A percentile compares a stretch with the other conserved stretches of the same genome.
These are phyloP conservation scores for Paratinospora sagittata DNA, from an alignment of 164 flowering plant species.

Conservation along the genomic window DNA sequence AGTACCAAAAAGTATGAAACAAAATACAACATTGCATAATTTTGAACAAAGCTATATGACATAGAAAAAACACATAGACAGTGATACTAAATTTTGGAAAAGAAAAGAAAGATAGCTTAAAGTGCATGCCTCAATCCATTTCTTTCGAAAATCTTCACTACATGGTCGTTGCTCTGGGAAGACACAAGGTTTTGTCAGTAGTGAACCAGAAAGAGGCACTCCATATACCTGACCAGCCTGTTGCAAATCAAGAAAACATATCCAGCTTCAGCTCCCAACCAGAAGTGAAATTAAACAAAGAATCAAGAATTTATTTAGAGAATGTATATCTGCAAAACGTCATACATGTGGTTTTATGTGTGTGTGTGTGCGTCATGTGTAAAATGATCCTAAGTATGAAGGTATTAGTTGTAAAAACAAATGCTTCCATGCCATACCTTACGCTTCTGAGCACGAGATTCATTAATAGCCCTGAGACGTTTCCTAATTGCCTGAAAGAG, in stretches of 20 bases:
- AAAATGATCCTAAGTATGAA: not conserved
- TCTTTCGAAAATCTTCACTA: constrained; percentile 75
- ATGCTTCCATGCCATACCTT: constrained; percentile 47
- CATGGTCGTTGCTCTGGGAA: constrained; percentile 82
- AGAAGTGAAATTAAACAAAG: not conserved
- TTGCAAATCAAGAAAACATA: constrained; percentile 16
- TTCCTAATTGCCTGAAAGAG: constrained; percentile 66
- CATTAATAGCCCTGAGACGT: constrained; percentile 86
- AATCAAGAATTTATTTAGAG: not conserved
- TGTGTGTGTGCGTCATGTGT: not conserved
- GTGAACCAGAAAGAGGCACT: constrained; percentile 73
- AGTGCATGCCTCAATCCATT: constrained; percentile 88
- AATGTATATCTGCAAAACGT: no score
- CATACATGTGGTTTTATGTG: no score
- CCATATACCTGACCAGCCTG: constrained; percentile 99
- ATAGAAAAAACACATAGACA: not conserved
- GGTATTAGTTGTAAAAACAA: constrained; percentile 1
- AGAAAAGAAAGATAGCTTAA: constrained; percentile 4
- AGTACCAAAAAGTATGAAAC: not conserved
- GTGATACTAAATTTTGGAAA: not conserved
- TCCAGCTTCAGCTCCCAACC: constrained; percentile 13
- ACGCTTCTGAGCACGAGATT: constrained; percentile 93
- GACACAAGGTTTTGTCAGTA: constrained; percentile 59
- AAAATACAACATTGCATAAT: no score
- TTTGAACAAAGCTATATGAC: no score